Base-by-base conservation (phyloP, 1,284 basidiomycete species). In the Austroboletus rostrupii region DNA sequence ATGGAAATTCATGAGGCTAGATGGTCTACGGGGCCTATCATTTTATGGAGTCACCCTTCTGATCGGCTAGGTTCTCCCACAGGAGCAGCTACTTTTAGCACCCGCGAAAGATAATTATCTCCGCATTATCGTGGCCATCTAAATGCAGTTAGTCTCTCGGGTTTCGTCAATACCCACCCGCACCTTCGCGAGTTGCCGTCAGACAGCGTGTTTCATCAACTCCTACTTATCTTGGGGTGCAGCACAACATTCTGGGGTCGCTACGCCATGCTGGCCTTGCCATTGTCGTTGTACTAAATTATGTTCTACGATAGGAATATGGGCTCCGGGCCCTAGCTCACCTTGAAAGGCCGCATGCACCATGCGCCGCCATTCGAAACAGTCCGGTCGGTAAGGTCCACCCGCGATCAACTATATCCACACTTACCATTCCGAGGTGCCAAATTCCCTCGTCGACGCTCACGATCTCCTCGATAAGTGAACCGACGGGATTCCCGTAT, bases 21-120 rank as follows among this genome's bases (percentile, higher is more conserved):
- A 38, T 41, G 49, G 44, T 45, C 43, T 51, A 53, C 52, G 50
- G 49, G 42, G 14, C 61, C 53, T 53, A 52, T 49, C 49, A 51
- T 38, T 19, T 61, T 50, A 53, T 48, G n/a, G n/a, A n/a, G n/a
- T 57, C 35, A 32, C 31, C 36, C 43, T 46, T 37, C 35, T 57
- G 41, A 53, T 50, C 38, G 19, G 14, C 28, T 32, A n/a, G 26
- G 17, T 21, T 47, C 32, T 13, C 37, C 40, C 51, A 50, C 41
- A 42, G 26, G 41, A 21, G 12, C 6, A 21, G 12, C 6, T 51
- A 16, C 32, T 29, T 41, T 48, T 38, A 23, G 37, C 26, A 33
- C 46, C 61, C 53, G 53, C 62, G 53, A 66, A 53, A 35, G 33
- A 53, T 5, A 40, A 42, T 42, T 59, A 62, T 62, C 55, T 62